Conservation (phyloP, 352 stramenopile species). For the Pythium rhizo-oryzae region DNA sequence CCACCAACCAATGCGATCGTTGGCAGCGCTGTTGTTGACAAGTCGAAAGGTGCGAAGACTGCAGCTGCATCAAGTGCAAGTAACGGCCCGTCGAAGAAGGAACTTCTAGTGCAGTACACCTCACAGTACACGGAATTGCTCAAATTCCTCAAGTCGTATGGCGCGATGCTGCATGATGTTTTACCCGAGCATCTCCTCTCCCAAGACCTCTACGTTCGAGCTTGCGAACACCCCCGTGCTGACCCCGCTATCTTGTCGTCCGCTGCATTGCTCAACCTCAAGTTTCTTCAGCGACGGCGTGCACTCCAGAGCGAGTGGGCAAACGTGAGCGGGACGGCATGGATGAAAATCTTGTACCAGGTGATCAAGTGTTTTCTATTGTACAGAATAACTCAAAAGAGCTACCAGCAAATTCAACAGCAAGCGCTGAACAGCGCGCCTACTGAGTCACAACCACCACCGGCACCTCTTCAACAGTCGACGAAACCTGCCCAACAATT, state of each 20-base stretch:
- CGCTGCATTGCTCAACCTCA: constrained; percentile 34
- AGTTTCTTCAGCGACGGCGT: constrained; percentile 56
- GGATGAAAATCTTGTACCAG: constrained; percentile 91
- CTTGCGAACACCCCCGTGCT: constrained; percentile 64
- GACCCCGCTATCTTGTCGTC: constrained; percentile 57
- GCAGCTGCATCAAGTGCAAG: constrained; percentile 1
- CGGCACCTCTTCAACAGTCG: constrained; percentile 9
- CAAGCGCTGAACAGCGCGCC: background rate
- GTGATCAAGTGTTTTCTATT: constrained; percentile 94
- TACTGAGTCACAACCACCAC: background rate
- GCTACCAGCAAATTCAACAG: constrained; percentile 32
- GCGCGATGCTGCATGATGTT: constrained; percentile 91
- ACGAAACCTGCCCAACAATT: constrained; percentile 9
- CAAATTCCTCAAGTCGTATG: constrained; percentile 91
- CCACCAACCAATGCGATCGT: constrained; percentile 42
- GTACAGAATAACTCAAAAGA: constrained; percentile 86
- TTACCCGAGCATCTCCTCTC: constrained; percentile 76
- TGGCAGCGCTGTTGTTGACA: constrained; percentile 30
- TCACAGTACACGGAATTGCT: constrained; percentile 88
- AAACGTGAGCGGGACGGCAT: constrained; percentile 52
- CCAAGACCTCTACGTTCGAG: constrained; percentile 81
- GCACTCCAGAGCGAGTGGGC: constrained; percentile 64
- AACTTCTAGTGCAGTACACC: constrained; percentile 54
- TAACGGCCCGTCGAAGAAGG: constrained; percentile 48
- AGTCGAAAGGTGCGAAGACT: constrained; percentile 32